A percentile compares a stretch with the other conserved stretches of the same genome.
Conservation (phyloP, 2,329 filamentous ascomycete genomes). For the Ilyonectria sp. region DNA sequence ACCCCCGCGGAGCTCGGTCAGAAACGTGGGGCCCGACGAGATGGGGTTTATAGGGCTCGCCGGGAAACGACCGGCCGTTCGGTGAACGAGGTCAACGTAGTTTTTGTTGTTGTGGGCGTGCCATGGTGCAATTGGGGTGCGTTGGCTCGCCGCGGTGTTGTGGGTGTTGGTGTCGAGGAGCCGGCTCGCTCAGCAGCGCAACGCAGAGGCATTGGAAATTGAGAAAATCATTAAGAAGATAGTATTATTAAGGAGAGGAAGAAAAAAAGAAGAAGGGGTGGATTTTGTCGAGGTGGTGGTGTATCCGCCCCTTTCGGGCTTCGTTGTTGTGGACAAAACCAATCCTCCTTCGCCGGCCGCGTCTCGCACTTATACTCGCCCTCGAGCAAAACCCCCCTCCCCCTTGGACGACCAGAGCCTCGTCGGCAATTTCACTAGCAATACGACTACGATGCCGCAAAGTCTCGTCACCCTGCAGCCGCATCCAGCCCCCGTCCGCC, state of each 20-base stretch:
- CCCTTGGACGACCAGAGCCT: neutral
- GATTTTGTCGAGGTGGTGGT: neutral
- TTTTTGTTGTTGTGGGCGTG: conserved; percentile 4
- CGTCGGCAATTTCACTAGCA: neutral
- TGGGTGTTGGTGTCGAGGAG: neutral
- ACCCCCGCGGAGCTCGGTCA: neutral
- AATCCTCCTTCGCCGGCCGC: neutral
- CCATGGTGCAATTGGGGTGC: conserved; percentile 1
- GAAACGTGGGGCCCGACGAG: conserved; percentile 34
- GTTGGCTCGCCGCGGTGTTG: neutral
- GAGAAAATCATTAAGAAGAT: neutral
- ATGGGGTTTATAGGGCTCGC: conserved; percentile 8
- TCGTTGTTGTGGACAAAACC: neutral
- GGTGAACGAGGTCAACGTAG: conserved; percentile 31
- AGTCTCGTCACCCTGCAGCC: neutral
- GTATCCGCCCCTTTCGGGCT: neutral
- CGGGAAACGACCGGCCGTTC: conserved; percentile 25
- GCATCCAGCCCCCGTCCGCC: neutral
- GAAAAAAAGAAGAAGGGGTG: neutral
- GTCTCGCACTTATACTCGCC: conserved; percentile 2
- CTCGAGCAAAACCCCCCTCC: neutral
- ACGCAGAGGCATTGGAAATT: neutral
- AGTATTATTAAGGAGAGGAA: neutral
- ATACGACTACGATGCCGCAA: neutral
- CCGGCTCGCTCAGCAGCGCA: conserved; percentile 3